These are phyloP conservation scores for Rhizoclosmatium sp. DNA, from an alignment of 192 early-diverging fungal species.

Conservation along the genomic window DNA sequence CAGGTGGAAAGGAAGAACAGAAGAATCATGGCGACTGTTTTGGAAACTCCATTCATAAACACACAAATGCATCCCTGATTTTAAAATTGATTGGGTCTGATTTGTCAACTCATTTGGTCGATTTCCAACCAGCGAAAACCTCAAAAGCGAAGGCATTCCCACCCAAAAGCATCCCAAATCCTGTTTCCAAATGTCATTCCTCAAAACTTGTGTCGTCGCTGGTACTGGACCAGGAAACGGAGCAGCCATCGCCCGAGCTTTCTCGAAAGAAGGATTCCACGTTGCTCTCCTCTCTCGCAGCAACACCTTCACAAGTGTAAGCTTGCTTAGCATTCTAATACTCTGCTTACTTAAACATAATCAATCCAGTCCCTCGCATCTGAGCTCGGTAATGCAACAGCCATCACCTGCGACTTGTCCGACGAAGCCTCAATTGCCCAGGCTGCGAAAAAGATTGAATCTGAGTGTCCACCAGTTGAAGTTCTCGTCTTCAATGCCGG, in stretches of 20 bases:
- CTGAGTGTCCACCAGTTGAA: conserved; percentile 10
- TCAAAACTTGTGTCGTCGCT: conserved; percentile 29
- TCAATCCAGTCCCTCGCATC: conserved; percentile 12
- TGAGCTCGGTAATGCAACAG: conserved; percentile 28
- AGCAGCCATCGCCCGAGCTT: conserved; percentile 35
- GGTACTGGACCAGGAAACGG: conserved; percentile 47
- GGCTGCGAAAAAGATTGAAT: conserved; percentile 3
- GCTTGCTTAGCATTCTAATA: not conserved
- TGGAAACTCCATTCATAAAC: too few relatives aligned
- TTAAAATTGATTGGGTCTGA: too few relatives aligned
- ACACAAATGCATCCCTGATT: too few relatives aligned
- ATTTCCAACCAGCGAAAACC: too few relatives aligned
- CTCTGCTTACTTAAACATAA: not conserved
- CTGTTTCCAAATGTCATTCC: not conserved
- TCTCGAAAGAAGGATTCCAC: conserved; percentile 42
- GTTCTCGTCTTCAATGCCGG: conserved; percentile 36
- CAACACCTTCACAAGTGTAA: conserved; percentile 2
- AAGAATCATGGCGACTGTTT: too few relatives aligned
- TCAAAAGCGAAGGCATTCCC: too few relatives aligned
- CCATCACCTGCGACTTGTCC: conserved; percentile 18
- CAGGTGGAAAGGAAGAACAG: too few relatives aligned
- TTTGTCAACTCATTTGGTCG: too few relatives aligned
- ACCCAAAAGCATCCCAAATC: too few relatives aligned
- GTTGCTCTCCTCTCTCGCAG: conserved; percentile 46
- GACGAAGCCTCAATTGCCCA: not conserved